Percentiles rank a stretch among this genome's conserved stretches.
These are phyloP conservation scores for Ustilago loliicola DNA, from an alignment of 1,284 basidiomycete genomes.

Conservation along the genomic window DNA sequence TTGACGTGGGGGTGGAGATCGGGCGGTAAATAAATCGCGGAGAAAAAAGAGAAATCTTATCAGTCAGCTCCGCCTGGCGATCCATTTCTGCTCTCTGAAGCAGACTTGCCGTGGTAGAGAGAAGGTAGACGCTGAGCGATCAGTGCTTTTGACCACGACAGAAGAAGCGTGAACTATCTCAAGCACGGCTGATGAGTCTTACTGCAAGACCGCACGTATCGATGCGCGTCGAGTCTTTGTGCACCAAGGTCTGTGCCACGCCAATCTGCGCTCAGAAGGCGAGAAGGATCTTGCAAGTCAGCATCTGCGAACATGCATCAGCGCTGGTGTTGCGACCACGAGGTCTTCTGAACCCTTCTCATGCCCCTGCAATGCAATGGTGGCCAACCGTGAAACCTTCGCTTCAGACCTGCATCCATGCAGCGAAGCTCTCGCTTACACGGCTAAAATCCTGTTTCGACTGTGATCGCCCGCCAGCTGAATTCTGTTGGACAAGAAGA, in stretches of 20 bases:
- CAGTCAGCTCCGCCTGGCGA: background rate
- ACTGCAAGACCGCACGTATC: too few relatives aligned
- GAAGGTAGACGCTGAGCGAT: too few relatives aligned
- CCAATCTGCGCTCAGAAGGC: background rate
- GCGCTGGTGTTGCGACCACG: background rate
- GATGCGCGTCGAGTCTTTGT: too few relatives aligned
- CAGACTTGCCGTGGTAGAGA: too few relatives aligned
- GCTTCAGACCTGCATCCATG: background rate
- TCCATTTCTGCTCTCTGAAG: too few relatives aligned
- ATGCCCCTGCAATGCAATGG: background rate
- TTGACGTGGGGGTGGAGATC: constrained; percentile 16
- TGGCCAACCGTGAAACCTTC: background rate
- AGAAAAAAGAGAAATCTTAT: background rate
- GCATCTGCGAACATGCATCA: background rate
- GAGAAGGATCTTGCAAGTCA: background rate
- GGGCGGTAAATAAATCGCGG: background rate
- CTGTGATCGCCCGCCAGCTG: background rate
- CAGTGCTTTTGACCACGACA: too few relatives aligned
- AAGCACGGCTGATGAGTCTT: too few relatives aligned
- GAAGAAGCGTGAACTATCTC: too few relatives aligned
- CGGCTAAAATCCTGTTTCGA: background rate
- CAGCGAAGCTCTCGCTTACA: constrained; percentile 2
- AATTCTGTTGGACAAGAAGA: background rate
- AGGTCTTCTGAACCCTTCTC: constrained; percentile 1
- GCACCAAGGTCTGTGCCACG: too few relatives aligned